Evolutionary conservation across 768 basidiomycete genomes (phyloP), one percentile per base, ranked within the genome.

Genomic region (Xerocomellus chrysenteron): DNA sequence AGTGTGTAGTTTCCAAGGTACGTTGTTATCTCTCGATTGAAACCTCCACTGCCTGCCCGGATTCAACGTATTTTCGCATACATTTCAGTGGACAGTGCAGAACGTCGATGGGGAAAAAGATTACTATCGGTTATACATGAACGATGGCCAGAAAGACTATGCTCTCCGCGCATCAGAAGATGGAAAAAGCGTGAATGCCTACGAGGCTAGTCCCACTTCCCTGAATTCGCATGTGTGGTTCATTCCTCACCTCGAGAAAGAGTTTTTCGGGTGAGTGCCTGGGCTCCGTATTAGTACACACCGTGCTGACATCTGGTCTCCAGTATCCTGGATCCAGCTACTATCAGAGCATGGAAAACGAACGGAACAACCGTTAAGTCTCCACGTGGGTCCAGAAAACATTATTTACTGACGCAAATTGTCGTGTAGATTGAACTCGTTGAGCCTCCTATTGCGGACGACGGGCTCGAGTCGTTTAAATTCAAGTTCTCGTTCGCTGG

Each of bases 81-180:
- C 16, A 54, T n/a, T 17, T 36, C 36, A 56, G 50, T 56, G 55
- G 50, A 56, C 43, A 4, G 43, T 56, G 21, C 55, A 56, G 39
- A 30, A 30, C 21, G 55, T 56, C 12, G 30, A 39, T 17, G 45
- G 39, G 11, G 50, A 52, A 45, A 39, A 44, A 13, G 39, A 49
- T n/a, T 49, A 30, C 32, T 49, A 54, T 24, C 53, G 46, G 8
- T n/a, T 54, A 32, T 49, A 54, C 32, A 46, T 48, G 19, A 54
- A 16, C 24, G 46, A 54, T 11, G 46, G 47, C 32, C 12, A 49
- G 16, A 48, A 36, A 17, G 21, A 26, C 13, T 54, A 49, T 8
- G 53, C 37, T 14, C 46, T 54, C 21, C 53, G 39, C 12, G 3
- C 30, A n/a, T 49, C 53, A n/a, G 46, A 48, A 28, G 36, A 56